Evolutionary conservation across 495 filamentous ascomycete genomes (phyloP), one percentile per base, ranked within the genome.

Genomic region (Xylaria grammica): DNA sequence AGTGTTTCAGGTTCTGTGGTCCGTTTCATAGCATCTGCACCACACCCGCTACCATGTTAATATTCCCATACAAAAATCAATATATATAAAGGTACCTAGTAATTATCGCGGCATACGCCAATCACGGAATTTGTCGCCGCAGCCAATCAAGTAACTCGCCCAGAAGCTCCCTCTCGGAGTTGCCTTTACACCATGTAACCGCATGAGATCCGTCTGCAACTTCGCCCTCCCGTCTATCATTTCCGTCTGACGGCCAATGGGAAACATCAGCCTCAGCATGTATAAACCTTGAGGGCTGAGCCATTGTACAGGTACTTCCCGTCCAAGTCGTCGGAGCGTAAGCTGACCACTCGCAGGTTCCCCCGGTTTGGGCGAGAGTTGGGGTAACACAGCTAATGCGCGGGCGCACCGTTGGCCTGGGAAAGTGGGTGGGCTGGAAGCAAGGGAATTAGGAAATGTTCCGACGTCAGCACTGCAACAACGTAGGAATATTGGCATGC

Each of bases 341-440:
- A 61, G 45, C 58, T 61, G 58, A 52, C 58, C 58, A 61, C 22
- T 61, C 46, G 58, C 46, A 48, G 27, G 46, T 46, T 59, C 30
- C 56, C 56, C 42, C 56, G 56, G 55, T 7, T 34, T 45, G 55
- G 36, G 55, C 55, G 40, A 42, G 36, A 1, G 30, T 22, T 29
- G 13, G 42, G 56, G 56, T 48, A 46, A 36, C 42, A 48, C 27
- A n/a, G 42, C 56, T 46, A 26, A 46, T 46, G 42, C 36, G 44
- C 42, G 58, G 58, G 46, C 45, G 46, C 45, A 61, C 48, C 58
- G 48, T 52, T 52, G 46, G 32, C 57, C 49, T 60, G 55, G 57
- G 57, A 60, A 26, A 49, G n/a, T n/a, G 26, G n/a, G 26, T 59
- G 27, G 27, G 56, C 29, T 42, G 56, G 42, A 30, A 32, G 26